These are phyloP conservation scores for Paramecium sonneborni DNA, from an alignment of 73 alveolate species.

Conservation along the genomic window DNA sequence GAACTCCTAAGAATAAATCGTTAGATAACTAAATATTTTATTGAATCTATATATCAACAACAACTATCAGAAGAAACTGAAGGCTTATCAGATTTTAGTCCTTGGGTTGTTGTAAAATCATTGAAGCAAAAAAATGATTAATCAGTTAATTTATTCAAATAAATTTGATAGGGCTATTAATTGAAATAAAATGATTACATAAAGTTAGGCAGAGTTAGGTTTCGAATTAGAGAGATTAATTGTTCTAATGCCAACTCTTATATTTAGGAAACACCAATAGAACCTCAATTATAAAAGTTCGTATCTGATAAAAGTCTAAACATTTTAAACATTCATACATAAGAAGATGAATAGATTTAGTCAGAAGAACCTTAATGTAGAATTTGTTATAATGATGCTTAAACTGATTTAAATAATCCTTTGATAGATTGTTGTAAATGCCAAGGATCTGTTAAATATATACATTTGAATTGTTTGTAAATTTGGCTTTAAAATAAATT, in stretches of 20 bases:
- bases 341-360: constrained; percentile 13
- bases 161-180: constrained; percentile 66
- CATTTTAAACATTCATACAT: not conserved
- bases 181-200: constrained; percentile 78
- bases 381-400: constrained; percentile 49
- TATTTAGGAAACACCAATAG: not conserved
- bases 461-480: constrained; percentile 83
- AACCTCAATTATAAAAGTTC: constrained; percentile 25
- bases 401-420: constrained; percentile 50
- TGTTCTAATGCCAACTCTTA: not conserved
- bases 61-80: constrained; percentile 14
- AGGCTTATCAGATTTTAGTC: constrained; percentile 60
- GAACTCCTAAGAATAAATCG: constrained; percentile 2
- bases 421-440: constrained; percentile 57
- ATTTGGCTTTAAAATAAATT: constrained; percentile 86
- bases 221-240: constrained; percentile 73
- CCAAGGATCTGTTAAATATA: constrained; percentile 63
- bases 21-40: not conserved
- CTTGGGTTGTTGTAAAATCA: constrained; percentile 67
- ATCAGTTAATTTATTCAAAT: not conserved
- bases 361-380: constrained; percentile 44
- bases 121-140: not conserved
- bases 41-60: not conserved
- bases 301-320: constrained; percentile 22
- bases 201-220: constrained; percentile 78